Conservation (phyloP, 176 grass and related monocot genomes). For the Melocanna baccifera region DNA sequence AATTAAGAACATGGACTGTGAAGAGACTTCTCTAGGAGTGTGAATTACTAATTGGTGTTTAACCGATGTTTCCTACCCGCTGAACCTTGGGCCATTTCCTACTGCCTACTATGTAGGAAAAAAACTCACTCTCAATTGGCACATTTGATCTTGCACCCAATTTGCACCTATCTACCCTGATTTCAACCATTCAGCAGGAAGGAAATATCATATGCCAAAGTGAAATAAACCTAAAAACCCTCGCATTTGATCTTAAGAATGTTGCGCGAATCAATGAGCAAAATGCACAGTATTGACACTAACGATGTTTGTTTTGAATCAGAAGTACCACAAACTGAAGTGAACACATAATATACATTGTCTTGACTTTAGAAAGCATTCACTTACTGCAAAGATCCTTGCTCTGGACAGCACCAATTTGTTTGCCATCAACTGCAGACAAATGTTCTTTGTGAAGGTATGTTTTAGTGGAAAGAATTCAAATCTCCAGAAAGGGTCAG, state of each 20-base stretch:
- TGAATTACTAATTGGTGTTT: neutral
- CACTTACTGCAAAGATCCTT: no score
- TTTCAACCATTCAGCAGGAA: neutral
- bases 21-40: neutral
- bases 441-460: no score
- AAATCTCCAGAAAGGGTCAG: no score
- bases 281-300: neutral
- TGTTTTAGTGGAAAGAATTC: no score
- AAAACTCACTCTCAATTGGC: neutral
- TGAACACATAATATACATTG: no score
- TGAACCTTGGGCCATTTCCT: neutral
- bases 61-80: neutral
- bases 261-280: neutral
- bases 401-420: no score
- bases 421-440: no score
- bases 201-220: neutral
- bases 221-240: neutral
- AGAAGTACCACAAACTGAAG: neutral
- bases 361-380: no score
- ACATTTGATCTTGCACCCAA: neutral
- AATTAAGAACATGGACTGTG: neutral
- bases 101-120: neutral
- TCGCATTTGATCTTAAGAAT: neutral
- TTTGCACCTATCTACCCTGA: neutral
- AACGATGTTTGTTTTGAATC: neutral